Evolutionary conservation across 2,329 filamentous ascomycete genomes (phyloP).

Genomic region (Claviceps fusiformis): DNA sequence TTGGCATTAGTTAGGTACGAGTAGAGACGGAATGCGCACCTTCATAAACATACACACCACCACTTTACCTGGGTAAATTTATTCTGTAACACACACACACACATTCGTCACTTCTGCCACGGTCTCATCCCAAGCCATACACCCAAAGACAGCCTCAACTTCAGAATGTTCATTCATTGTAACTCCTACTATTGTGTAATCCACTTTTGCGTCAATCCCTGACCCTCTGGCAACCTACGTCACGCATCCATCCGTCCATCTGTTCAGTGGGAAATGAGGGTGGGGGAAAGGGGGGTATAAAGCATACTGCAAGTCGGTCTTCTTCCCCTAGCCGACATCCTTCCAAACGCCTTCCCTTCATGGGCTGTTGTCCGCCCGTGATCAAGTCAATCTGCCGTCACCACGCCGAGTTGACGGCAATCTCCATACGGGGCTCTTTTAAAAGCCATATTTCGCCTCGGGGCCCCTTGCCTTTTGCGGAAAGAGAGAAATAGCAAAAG

Average conservation of each 20-base stretch:
- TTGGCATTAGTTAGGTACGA: too few relatives aligned
- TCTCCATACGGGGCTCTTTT: background rate
- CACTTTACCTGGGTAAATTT: too few relatives aligned
- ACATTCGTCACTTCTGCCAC: too few relatives aligned
- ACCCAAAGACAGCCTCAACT: background rate
- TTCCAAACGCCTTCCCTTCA: slow-evolving; percentile 25
- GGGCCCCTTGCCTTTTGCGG: slow-evolving; percentile 17
- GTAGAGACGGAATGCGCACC: too few relatives aligned
- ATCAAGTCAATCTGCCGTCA: slow-evolving; percentile 1
- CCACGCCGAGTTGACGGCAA: slow-evolving; percentile 3
- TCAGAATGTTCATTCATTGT: slow-evolving; percentile 16
- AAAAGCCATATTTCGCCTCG: slow-evolving; percentile 10
- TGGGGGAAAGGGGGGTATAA: slow-evolving; percentile 21
- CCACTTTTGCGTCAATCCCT: slow-evolving; percentile 18
- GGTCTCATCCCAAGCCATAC: background rate
- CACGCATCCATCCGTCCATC: slow-evolving; percentile 16
- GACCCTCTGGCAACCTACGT: slow-evolving; percentile 21
- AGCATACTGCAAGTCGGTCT: slow-evolving; percentile 20
- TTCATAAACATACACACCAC: too few relatives aligned
- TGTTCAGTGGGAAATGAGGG: slow-evolving; percentile 17
- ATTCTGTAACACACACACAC: too few relatives aligned
- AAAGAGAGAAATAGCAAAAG: slow-evolving; percentile 24
- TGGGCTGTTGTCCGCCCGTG: background rate
- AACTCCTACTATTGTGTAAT: slow-evolving; percentile 22
- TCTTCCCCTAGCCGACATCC: slow-evolving; percentile 23